Evolutionary conservation across 768 basidiomycete species (phyloP), one percentile per base, ranked within the genome.

Genomic region (Xerocomus brunneocitrinus): DNA sequence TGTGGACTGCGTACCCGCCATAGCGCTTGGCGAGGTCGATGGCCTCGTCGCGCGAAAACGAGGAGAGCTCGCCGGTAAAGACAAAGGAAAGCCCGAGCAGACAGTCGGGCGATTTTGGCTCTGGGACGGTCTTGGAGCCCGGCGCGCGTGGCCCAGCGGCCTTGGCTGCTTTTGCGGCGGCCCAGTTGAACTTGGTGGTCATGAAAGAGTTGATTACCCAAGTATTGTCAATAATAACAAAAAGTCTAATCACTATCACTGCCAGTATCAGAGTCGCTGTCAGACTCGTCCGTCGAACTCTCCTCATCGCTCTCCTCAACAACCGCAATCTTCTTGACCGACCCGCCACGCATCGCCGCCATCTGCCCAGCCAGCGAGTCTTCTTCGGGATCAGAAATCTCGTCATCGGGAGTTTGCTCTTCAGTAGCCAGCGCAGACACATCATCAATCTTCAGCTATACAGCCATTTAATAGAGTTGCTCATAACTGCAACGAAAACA

Each of bases 371-470:
- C 97, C 48, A 98, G 74, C 25, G 88, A 82, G 69, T 98, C 97
- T 70, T 98, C 97, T 30, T 98, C 97, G 0, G 97, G 97, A 46
- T 98, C 97, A 0, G 94, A 97, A 58, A 98, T 99, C 54, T 97
- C 95, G 64, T 98, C 94, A 34, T 95, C 95, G 22, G 73, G 74
- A 28, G 72, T 79, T 52, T 79, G 74, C 38, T 86, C 86, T 6
- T 84, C 84, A 0, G 73, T 73, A 10, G 67, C 74, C 16, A 86
- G 72, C 1, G 75, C 75, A 9, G 84, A 77, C 4, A 80, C 73
- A 39, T 91, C 86, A 49, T 94, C 90, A 32, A 97, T 87, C 66
- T 87, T 87, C 56, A 97, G 83, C 91, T 95, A 58, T 8, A 55
- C 48, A 2, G 41, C 46, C 13, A 28, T 61, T 48, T 19, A 19